A percentile compares a stretch with the other conserved stretches of the same genome.
These are phyloP conservation scores for Myxozyma sirexii DNA, from an alignment of 805 yeast genomes.

Conservation along the genomic window DNA sequence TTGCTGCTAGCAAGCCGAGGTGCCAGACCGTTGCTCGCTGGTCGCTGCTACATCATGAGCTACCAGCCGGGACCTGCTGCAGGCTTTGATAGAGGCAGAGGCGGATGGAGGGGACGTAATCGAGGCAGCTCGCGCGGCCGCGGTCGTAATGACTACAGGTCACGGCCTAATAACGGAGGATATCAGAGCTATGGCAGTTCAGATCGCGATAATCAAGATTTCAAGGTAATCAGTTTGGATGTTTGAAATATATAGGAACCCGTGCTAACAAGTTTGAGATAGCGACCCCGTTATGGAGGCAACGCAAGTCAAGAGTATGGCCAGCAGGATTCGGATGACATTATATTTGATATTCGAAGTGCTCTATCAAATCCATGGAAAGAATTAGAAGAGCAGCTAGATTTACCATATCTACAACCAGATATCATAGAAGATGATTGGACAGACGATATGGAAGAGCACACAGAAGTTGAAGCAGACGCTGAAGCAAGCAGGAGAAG, in stretches of 20 bases:
- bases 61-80: neutral
- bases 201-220: neutral
- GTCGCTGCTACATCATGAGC: neutral
- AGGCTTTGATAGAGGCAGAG: constrained; percentile 1
- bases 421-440: constrained; percentile 11
- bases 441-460: neutral
- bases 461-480: neutral
- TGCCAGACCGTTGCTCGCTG: neutral
- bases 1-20: neutral
- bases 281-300: constrained; percentile 9
- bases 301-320: neutral
- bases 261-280: neutral
- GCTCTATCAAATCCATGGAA: constrained; percentile 31
- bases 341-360: constrained; percentile 2
- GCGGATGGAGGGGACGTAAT: constrained; percentile 6
- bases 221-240: neutral
- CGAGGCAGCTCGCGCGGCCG: constrained; percentile 6
- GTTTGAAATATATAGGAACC: neutral
- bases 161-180: neutral
- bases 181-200: constrained; percentile 4
- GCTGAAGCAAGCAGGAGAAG: neutral
- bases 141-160: neutral
- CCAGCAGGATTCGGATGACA: neutral
- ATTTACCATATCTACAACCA: constrained; percentile 17
- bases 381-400: constrained; percentile 21